Percentiles rank a stretch among this genome's conserved stretches.
Evolutionary conservation across 345 rosid genomes (phyloP).

Genomic region (Citrus unshiu): DNA sequence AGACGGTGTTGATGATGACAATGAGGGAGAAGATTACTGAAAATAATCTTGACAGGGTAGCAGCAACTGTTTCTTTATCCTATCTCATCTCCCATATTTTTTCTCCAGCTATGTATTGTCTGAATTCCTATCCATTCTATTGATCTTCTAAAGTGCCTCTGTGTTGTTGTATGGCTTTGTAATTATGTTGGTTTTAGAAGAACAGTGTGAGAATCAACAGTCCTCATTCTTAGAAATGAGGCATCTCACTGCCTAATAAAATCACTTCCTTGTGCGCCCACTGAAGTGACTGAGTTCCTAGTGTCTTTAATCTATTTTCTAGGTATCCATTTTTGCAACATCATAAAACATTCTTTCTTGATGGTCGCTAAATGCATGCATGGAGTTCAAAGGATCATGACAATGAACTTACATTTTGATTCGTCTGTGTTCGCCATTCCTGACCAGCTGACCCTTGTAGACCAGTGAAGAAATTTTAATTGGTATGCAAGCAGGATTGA

Average conservation of each 20-base stretch:
- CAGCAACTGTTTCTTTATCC: slow-evolving; percentile 6
- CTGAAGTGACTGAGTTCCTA: neutral
- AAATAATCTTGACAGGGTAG: slow-evolving; percentile 11
- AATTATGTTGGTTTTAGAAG: slow-evolving; percentile 9
- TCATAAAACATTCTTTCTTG: neutral
- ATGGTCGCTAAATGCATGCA: neutral
- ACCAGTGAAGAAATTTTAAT: neutral
- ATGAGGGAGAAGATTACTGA: slow-evolving; percentile 52
- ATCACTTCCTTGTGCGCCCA: neutral
- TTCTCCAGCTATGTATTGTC: slow-evolving; percentile 10
- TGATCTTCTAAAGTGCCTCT: neutral
- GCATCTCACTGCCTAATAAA: slow-evolving; percentile 7
- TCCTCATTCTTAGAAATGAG: slow-evolving; percentile 7
- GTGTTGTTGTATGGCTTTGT: slow-evolving; percentile 12
- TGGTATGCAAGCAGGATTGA: neutral
- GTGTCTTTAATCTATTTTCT: neutral
- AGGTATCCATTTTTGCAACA: neutral
- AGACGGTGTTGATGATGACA: slow-evolving; percentile 57
- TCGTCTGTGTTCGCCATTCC: neutral
- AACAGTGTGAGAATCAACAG: slow-evolving; percentile 7
- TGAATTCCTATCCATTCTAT: neutral
- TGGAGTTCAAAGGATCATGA: neutral
- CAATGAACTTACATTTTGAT: neutral
- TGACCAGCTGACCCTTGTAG: neutral
- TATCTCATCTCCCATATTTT: slow-evolving; percentile 3